Conservation (phyloP, 345 rosid species). For the Syzygium aromaticum region DNA sequence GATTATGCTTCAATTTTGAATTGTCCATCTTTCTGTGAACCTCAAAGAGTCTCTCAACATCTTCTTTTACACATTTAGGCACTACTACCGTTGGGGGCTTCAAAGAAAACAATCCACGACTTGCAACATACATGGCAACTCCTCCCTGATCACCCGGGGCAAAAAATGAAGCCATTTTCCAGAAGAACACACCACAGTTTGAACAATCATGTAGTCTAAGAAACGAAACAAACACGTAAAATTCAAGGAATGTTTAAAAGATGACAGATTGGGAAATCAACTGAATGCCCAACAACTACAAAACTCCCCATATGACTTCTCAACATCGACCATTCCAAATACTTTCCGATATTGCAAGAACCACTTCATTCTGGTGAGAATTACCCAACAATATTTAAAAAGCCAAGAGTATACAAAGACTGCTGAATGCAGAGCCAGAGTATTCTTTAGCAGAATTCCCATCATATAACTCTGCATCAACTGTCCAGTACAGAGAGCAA, state of each 20-base stretch:
- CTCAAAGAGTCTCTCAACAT: slow-evolving; percentile 69
- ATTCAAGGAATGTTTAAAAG: neutral
- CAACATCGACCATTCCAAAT: neutral
- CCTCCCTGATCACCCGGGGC: slow-evolving; percentile 51
- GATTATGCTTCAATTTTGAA: slow-evolving; percentile 65
- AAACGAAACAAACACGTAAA: neutral
- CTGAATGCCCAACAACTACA: neutral
- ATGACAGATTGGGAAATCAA: neutral
- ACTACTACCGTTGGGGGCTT: slow-evolving; percentile 86
- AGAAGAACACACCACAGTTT: neutral
- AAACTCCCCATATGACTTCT: neutral
- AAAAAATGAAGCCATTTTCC: neutral
- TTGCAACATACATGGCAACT: slow-evolving; percentile 90
- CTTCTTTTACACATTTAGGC: slow-evolving; percentile 51
- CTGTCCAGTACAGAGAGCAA: neutral
- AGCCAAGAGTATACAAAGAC: neutral
- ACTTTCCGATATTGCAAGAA: neutral
- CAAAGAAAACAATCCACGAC: slow-evolving; percentile 71
- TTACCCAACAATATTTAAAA: neutral
- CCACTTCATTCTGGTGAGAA: neutral
- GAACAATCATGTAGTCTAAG: neutral
- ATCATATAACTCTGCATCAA: neutral
- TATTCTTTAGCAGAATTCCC: neutral
- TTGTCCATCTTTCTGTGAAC: slow-evolving; percentile 71
- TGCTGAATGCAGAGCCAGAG: neutral